A percentile compares a stretch with the other conserved stretches of the same genome.
Evolutionary conservation across 257 asterid species (phyloP).

Genomic region (Solanum clarkiae): DNA sequence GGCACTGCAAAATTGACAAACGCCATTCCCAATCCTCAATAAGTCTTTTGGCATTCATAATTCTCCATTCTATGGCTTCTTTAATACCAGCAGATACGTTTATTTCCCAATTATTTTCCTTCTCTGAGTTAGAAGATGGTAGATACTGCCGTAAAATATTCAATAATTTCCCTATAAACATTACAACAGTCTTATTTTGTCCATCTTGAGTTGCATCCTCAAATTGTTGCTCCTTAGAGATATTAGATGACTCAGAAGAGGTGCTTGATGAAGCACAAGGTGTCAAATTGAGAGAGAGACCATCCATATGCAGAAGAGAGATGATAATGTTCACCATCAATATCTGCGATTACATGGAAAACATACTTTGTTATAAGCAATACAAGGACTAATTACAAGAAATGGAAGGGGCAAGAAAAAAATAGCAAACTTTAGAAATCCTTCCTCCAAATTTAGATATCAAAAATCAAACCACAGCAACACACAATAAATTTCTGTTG

Average conservation of each 20-base stretch:
- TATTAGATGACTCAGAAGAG: slow-evolving; percentile 32
- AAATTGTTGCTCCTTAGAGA: slow-evolving; percentile 24
- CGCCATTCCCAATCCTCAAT: slow-evolving; percentile 99
- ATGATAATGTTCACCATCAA: slow-evolving; percentile 72
- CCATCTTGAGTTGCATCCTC: slow-evolving; percentile 38
- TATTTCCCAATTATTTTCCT: slow-evolving; percentile 42
- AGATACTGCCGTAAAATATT: slow-evolving; percentile 67
- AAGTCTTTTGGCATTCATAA: slow-evolving; percentile 57
- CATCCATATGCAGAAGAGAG: slow-evolving; percentile 84
- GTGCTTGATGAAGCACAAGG: slow-evolving; percentile 36
- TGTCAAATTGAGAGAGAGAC: slow-evolving; percentile 44
- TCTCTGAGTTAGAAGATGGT: slow-evolving; percentile 50
- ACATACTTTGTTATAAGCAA: neutral
- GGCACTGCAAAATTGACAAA: slow-evolving; percentile 80
- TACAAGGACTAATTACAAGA: slow-evolving; percentile 9
- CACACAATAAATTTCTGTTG: neutral
- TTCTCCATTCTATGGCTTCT: slow-evolving; percentile 88
- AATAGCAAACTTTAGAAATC: neutral
- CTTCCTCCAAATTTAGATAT: neutral
- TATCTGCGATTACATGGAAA: slow-evolving; percentile 32
- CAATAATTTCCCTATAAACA: slow-evolving; percentile 66
- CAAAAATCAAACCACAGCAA: neutral
- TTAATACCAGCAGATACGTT: slow-evolving; percentile 48
- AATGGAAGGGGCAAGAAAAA: slow-evolving; percentile 1
- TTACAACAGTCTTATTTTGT: slow-evolving; percentile 67